Base-by-base conservation (phyloP, 2,329 filamentous ascomycete species). In the Alternaria atra region DNA sequence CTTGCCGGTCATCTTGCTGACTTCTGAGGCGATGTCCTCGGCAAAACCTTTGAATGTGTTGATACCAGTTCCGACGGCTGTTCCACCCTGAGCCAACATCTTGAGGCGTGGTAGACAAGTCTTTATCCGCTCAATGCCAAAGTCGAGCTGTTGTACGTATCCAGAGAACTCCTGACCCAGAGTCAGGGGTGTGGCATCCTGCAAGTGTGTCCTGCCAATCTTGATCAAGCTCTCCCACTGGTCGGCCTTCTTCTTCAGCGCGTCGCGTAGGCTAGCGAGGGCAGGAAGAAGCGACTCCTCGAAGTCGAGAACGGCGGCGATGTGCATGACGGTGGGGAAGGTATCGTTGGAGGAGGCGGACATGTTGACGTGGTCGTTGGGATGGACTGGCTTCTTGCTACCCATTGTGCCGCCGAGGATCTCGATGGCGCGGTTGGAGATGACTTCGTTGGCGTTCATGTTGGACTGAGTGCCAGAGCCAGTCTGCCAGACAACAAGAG, bases 381-480 rank as follows among this genome's bases (percentile, higher is more conserved):
- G 95, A 84, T 99, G 95, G 67, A 99, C 95, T 29, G 95, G 95
- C 86, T 96, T 97, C 90, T 98, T 98, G 87, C 85, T 90, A 73
- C 95, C 95, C 92, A 93, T 97, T 69, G 86, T 87, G 74, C 95
- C 95, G 72, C 95, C 95, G 55, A 98, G 87, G 67, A 98, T 97
- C 85, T 98, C 94, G 81, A 98, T 98, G 68, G 95, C 95, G 69
- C 95, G 92, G 88, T 98, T 99, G 68, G 94, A 97, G 82, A 99
- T 98, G 82, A 99, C 95, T 82, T 99, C 95, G 85, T 99, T 99
- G 79, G 94, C 94, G 84, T 99, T 99, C 95, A 98, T 98, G 89
- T 97, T 98, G 81, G 94, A 97, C 86, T 98, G 95, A 30, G 95
- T 98, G 78, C 95, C 95, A 52, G 95, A 98, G 67, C 95, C 95